Base-by-base conservation (phyloP, 805 yeast genomes). In the Ogataea haglerorum region DNA sequence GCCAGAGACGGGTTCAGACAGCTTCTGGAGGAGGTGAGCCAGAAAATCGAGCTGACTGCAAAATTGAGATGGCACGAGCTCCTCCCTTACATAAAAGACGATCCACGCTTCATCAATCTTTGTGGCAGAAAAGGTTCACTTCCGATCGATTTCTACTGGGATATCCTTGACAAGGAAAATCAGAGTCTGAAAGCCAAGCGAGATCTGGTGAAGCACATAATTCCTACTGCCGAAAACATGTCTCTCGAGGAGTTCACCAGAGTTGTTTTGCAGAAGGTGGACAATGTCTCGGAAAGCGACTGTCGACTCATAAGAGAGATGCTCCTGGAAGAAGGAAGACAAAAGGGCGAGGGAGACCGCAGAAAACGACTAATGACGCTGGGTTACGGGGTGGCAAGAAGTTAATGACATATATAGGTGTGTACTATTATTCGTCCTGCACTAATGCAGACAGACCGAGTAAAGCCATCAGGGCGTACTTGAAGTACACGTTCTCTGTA, bases 401-500 rank as follows among this genome's bases (percentile, higher is more conserved):
- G 36, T 35, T 5, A 28, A 23, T 13, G 10, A 29, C 10, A 30
- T 13, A 24, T 12, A 21, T 29, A 22, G 21, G 7, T 18, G 19
- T 28, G 14, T 19, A 32, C 23, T 28, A 14, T 43, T 62, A 75
- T 46, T 82, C 88, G 27, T 71, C 69, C 37, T 73, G 70, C 15
- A 88, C 57, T 40, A 90, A 60, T 2, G 95, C 76, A 14, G 88
- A 71, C 16, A 91, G 38, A 2, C 82, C 90, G 65, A 90, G 68
- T 22, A 82, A 57, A 0, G 87, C 96, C 54, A 93, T 64, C 57
- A 91, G 65, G 0, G 82, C 83, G 54, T 76, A 84, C 57, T 88
- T 86, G 61, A 89, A 83, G 58, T 86, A 88, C 43, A 76, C 75
- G 58, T 88, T 87, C 57, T 93, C 99, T 5, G 95, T 86, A 47